A percentile compares a stretch with the other conserved stretches of the same genome.
phyloP scores from a whole-genome alignment of 257 asterid species.

The Plantago major region DNA sequence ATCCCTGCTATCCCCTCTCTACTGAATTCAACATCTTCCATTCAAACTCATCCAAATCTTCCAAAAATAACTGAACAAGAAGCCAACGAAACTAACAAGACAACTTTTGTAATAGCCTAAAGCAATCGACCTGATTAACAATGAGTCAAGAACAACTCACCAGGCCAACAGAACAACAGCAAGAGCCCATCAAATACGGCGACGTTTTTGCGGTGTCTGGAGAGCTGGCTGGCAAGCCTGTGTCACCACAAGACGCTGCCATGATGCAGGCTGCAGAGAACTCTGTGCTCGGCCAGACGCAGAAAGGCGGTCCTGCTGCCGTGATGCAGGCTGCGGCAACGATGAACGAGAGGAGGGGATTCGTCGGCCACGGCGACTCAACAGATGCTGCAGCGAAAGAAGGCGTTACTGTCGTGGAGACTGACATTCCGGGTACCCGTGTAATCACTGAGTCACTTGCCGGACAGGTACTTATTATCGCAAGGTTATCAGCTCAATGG shows the following conservation, averaged over 20 bases:
- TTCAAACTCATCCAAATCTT: no score
- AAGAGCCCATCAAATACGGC: constrained; percentile 50
- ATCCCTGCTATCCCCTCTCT: no score
- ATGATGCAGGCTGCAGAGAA: constrained; percentile 69
- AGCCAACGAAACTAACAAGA: no score
- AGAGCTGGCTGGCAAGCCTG: constrained; percentile 42
- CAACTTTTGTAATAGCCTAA: no score
- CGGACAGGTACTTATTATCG: constrained; percentile 38
- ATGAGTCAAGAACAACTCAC: constrained; percentile 57
- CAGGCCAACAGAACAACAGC: constrained; percentile 19
- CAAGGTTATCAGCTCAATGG: no score
- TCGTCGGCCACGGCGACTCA: constrained; percentile 39
- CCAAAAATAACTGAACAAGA: no score
- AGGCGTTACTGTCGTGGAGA: constrained; percentile 47
- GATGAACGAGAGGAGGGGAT: constrained; percentile 45
- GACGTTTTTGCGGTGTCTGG: constrained; percentile 54
- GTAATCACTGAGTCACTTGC: constrained; percentile 55
- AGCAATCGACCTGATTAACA: background rate
- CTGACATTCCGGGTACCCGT: constrained; percentile 43
- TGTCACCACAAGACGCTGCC: constrained; percentile 65
- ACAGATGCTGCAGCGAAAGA: constrained; percentile 35
- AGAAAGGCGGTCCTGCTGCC: constrained; percentile 57
- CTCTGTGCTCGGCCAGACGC: constrained; percentile 42
- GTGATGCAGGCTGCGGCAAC: constrained; percentile 61
- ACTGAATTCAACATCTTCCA: no score